Percentiles rank a stretch among this genome's conserved stretches.
Evolutionary conservation across 83 land plant genomes (phyloP).

Genomic region (Thuja plicata): DNA sequence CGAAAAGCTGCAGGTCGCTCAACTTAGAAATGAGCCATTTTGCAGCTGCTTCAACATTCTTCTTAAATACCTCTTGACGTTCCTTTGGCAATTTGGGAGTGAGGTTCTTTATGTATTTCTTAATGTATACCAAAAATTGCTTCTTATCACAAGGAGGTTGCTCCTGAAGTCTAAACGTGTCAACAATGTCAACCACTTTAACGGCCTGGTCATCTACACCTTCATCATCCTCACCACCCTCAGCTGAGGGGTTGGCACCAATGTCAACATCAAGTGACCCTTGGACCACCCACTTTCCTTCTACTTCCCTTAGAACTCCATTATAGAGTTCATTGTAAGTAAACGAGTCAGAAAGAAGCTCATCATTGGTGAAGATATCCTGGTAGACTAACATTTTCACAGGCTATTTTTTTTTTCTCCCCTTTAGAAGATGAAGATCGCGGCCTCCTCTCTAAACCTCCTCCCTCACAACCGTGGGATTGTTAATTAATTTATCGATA

Average conservation of each 20-base stretch:
- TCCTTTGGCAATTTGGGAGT: constrained; percentile 54
- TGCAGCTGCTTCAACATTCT: constrained; percentile 66
- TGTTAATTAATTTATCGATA: too few species aligned
- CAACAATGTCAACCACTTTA: constrained; percentile 96
- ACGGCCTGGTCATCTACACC: constrained; percentile 55
- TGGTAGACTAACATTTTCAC: neutral
- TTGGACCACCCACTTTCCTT: constrained; percentile 57
- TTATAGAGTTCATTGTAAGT: constrained; percentile 35
- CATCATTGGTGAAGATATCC: constrained; percentile 18
- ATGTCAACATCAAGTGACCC: constrained; percentile 55
- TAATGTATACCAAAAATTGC: constrained; percentile 54
- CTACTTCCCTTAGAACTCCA: constrained; percentile 53
- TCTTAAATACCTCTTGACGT: constrained; percentile 61
- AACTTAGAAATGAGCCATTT: constrained; percentile 71
- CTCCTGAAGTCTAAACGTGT: constrained; percentile 89
- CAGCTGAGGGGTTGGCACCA: constrained; percentile 55
- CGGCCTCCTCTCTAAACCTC: neutral
- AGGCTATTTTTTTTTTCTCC: neutral
- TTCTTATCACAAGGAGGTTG: constrained; percentile 89
- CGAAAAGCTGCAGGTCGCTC: constrained; percentile 74
- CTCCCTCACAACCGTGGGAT: neutral
- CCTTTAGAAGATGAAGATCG: neutral
- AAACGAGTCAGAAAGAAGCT: constrained; percentile 52
- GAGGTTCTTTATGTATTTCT: constrained; percentile 65
- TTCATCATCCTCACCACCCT: constrained; percentile 53